These are phyloP conservation scores for Skeletonema potamos DNA, from an alignment of 108 stramenopile species.

Conservation along the genomic window DNA sequence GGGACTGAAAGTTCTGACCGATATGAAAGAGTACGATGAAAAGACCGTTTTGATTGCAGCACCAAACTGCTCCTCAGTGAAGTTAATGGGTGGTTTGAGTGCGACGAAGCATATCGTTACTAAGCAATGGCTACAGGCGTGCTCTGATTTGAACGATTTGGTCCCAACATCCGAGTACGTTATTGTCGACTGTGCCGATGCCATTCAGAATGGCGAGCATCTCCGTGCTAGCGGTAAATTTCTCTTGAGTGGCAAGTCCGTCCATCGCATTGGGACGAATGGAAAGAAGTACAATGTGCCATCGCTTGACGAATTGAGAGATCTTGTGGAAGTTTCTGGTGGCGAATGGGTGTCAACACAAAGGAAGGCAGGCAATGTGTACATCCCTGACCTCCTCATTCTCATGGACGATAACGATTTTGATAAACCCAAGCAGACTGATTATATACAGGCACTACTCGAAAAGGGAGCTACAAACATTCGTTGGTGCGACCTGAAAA, in stretches of 20 bases:
- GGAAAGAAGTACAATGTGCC: not conserved
- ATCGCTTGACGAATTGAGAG: not conserved
- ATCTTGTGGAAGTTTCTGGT: not conserved
- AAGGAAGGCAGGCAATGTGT: not conserved
- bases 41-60: not conserved
- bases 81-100: not conserved
- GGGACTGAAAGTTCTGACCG: not conserved
- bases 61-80: not conserved
- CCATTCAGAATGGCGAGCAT: not conserved
- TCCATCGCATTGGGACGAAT: not conserved
- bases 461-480: not conserved
- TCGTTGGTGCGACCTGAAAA: not conserved
- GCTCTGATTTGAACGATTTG: not conserved
- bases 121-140: not conserved
- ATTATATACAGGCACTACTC: not conserved
- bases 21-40: not conserved
- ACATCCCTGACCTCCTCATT: not conserved
- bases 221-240: not conserved
- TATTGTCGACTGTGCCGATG: not conserved
- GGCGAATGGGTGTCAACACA: not conserved
- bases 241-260: not conserved
- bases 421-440: not conserved
- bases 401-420: not conserved
- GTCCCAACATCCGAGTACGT: not conserved
- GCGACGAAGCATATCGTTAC: not conserved